Conservation (phyloP, 768 basidiomycete genomes). For the Holtermannia corniformis region DNA sequence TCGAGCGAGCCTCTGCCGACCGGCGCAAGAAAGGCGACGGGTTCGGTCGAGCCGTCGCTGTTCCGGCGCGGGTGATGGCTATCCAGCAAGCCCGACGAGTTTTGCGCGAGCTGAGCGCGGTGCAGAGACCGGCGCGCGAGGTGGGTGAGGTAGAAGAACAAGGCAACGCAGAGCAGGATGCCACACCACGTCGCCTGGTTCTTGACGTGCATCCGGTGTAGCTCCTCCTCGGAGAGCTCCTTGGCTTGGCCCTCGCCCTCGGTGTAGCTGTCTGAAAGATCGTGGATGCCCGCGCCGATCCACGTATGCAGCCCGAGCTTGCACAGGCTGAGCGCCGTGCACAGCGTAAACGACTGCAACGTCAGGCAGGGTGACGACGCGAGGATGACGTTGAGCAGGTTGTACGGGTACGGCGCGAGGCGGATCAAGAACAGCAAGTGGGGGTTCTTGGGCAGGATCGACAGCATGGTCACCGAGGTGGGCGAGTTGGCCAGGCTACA, state of each 20-base stretch:
- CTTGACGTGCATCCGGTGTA: slow-evolving; percentile 8
- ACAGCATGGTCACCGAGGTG: slow-evolving; percentile 68
- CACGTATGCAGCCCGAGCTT: slow-evolving; percentile 87
- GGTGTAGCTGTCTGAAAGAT: slow-evolving; percentile 14
- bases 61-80: background rate
- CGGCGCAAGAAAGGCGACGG: background rate
- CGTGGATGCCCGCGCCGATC: slow-evolving; percentile 50
- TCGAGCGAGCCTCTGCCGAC: background rate
- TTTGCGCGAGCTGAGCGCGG: slow-evolving; percentile 24
- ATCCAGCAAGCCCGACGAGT: too few species aligned
- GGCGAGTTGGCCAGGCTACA: slow-evolving; percentile 52
- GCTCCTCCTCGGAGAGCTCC: slow-evolving; percentile 1
- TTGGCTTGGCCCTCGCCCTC: background rate
- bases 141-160: slow-evolving; percentile 35
- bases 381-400: slow-evolving; percentile 89
- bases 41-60: background rate
- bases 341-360: slow-evolving; percentile 48
- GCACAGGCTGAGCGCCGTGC: slow-evolving; percentile 77
- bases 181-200: slow-evolving; percentile 26
- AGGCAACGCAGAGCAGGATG: slow-evolving; percentile 18
- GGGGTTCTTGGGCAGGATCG: slow-evolving; percentile 78
- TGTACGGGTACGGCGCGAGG: slow-evolving; percentile 51
- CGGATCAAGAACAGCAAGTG: slow-evolving; percentile 84
- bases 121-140: slow-evolving; percentile 23
- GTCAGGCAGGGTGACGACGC: slow-evolving; percentile 77